These are phyloP conservation scores for Phytopythium helicoides DNA, from an alignment of 352 stramenopile genomes.

Conservation along the genomic window DNA sequence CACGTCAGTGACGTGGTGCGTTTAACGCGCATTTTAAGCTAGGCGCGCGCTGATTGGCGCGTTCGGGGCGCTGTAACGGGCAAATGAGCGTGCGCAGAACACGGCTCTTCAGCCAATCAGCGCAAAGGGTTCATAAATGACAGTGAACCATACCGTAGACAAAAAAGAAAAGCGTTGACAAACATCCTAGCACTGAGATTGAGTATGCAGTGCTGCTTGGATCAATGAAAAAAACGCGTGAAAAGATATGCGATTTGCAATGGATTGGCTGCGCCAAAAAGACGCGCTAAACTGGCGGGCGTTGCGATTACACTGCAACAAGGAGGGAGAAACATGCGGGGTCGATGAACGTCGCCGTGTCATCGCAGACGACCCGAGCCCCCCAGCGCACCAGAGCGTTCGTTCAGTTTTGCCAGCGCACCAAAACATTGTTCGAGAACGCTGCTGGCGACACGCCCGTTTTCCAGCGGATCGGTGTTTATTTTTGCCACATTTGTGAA, in stretches of 20 bases:
- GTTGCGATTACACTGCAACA: neutral
- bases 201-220: conserved; percentile 1
- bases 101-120: too few species aligned
- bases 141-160: neutral
- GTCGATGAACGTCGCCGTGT: too few species aligned
- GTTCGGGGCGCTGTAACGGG: neutral
- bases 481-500: too few species aligned
- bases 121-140: too few species aligned
- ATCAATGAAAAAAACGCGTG: neutral
- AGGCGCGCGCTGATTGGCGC: conserved; percentile 15
- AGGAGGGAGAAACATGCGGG: too few species aligned
- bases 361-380: neutral
- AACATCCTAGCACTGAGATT: neutral
- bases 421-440: too few species aligned
- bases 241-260: neutral
- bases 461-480: too few species aligned
- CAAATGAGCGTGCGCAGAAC: neutral
- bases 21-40: conserved; percentile 17
- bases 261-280: neutral
- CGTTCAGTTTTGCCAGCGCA: neutral
- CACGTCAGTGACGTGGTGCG: too few species aligned
- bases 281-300: conserved; percentile 1
- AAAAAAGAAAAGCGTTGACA: too few species aligned
- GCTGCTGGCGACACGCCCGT: too few species aligned
- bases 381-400: too few species aligned